Evolutionary conservation across 176 grass and related monocot genomes (phyloP).

Genomic region (Oropetium thomaeum): DNA sequence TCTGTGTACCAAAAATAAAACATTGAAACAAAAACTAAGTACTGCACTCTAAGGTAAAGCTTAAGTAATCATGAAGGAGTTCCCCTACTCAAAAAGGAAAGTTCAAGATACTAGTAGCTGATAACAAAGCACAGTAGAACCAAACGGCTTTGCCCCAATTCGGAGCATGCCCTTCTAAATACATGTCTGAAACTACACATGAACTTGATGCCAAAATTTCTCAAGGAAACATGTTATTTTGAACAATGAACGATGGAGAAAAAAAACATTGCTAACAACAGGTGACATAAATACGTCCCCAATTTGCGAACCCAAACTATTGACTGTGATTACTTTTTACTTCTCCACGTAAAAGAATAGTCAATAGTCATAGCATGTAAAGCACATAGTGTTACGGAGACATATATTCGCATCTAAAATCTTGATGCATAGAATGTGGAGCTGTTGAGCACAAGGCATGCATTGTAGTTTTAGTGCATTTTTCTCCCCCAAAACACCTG

Average conservation of each 20-base stretch:
- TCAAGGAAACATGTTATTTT: neutral
- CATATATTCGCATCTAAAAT: neutral
- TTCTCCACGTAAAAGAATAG: no score
- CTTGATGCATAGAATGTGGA: neutral
- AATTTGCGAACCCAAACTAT: neutral
- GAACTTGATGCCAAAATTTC: neutral
- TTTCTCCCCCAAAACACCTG: neutral
- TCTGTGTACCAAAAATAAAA: constrained; percentile 25
- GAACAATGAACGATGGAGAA: neutral
- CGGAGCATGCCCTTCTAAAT: neutral
- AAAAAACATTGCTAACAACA: no score
- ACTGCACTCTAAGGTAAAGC: neutral
- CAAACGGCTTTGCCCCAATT: neutral
- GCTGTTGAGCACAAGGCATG: neutral
- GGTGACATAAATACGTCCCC: no score
- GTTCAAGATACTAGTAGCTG: neutral
- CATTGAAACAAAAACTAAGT: neutral
- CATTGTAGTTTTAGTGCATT: neutral
- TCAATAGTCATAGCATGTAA: neutral
- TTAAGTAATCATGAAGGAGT: neutral
- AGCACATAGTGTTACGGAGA: neutral
- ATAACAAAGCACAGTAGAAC: neutral
- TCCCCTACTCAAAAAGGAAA: neutral
- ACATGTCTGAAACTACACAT: neutral
- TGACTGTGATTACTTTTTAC: no score